Percentiles rank a stretch among this genome's conserved stretches.
Conservation (phyloP, 805 yeast species). For the Danielia reshetovae region DNA sequence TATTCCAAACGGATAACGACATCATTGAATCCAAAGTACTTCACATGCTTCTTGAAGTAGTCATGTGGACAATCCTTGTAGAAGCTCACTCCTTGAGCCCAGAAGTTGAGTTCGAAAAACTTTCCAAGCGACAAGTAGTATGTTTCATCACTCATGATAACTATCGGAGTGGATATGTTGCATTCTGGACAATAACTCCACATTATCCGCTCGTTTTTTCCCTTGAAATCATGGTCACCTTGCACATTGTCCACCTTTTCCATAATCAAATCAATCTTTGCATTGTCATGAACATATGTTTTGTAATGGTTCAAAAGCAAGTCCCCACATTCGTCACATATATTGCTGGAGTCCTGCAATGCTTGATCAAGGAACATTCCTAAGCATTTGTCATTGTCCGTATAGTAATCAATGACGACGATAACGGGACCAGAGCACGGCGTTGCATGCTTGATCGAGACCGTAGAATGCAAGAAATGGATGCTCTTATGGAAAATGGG, state of each 20-base stretch:
- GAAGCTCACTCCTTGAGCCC: slow-evolving; percentile 42
- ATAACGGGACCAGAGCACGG: slow-evolving; percentile 91
- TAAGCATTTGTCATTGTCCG: slow-evolving; percentile 85
- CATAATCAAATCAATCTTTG: slow-evolving; percentile 72
- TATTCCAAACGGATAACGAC: slow-evolving; percentile 77
- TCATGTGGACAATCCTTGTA: slow-evolving; percentile 70
- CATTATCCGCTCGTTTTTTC: slow-evolving; percentile 60
- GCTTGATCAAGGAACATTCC: slow-evolving; percentile 86
- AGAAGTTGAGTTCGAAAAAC: slow-evolving; percentile 79
- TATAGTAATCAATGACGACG: slow-evolving; percentile 80
- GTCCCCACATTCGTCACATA: slow-evolving; percentile 81
- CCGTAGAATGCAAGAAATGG: slow-evolving; percentile 74
- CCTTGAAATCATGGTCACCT: slow-evolving; percentile 18
- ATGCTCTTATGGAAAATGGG: slow-evolving; percentile 69
- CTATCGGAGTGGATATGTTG: slow-evolving; percentile 66
- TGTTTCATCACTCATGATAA: slow-evolving; percentile 79
- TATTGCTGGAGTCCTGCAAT: slow-evolving; percentile 58
- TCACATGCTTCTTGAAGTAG: slow-evolving; percentile 73
- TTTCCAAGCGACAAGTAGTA: slow-evolving; percentile 94
- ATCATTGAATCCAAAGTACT: slow-evolving; percentile 80
- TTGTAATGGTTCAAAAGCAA: slow-evolving; percentile 69
- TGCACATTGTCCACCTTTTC: slow-evolving; percentile 42
- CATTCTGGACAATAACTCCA: slow-evolving; percentile 92
- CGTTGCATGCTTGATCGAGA: slow-evolving; percentile 76
- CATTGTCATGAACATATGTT: slow-evolving; percentile 84